Percentiles rank a stretch among this genome's conserved stretches.
Evolutionary conservation across 768 basidiomycete genomes (phyloP).

Genomic region (Ephemerocybe angulata): DNA sequence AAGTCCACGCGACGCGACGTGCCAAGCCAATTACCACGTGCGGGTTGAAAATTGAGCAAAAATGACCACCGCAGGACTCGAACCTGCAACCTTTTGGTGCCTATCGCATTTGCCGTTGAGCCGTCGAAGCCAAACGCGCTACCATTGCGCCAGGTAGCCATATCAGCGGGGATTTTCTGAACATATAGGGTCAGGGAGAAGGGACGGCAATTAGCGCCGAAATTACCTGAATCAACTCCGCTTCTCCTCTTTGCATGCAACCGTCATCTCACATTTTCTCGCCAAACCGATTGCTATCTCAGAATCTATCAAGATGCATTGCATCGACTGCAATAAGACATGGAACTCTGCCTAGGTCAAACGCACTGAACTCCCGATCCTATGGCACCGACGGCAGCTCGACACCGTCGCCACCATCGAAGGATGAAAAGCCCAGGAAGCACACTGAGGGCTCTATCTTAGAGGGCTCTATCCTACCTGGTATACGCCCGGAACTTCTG

Average conservation of each 20-base stretch:
- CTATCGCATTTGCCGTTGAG: conserved; percentile 34
- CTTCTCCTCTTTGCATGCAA: neutral
- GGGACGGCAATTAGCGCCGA: too few species aligned
- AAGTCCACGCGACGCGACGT: conserved; percentile 86
- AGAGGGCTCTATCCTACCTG: neutral
- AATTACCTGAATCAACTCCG: neutral
- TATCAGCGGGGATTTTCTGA: neutral
- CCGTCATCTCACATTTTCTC: conserved; percentile 1
- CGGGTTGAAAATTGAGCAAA: too few species aligned
- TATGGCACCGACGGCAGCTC: neutral
- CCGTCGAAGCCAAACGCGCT: conserved; percentile 93
- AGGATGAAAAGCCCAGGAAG: neutral
- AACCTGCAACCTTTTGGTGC: conserved; percentile 94
- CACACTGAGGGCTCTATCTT: neutral
- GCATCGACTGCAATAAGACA: neutral
- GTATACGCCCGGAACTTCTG: conserved; percentile 8
- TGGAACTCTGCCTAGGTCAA: neutral
- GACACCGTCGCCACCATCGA: neutral
- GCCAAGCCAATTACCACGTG: too few species aligned
- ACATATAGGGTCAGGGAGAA: neutral
- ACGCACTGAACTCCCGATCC: neutral
- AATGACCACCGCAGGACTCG: conserved; percentile 91
- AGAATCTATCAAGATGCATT: neutral
- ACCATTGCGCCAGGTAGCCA: conserved; percentile 85
- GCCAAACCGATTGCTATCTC: neutral